Conservation (phyloP, 495 filamentous ascomycete species). For the Podospora fimiseda region DNA sequence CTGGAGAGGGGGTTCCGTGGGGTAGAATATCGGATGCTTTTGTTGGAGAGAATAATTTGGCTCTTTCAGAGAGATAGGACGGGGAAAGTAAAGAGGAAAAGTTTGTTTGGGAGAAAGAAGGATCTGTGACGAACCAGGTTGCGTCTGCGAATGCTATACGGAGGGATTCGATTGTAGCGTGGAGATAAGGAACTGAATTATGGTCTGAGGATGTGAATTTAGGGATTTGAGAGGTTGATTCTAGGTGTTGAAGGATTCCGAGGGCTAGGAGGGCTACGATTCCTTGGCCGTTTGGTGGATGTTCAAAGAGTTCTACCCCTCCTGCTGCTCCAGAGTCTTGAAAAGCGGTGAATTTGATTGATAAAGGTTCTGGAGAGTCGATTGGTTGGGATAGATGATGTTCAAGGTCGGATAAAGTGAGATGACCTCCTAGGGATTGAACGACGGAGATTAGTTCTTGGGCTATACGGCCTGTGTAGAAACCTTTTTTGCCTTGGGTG, state of each 20-base stretch:
- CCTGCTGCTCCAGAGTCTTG: slow-evolving; percentile 31
- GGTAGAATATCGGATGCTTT: slow-evolving; percentile 16
- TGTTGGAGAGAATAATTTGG: slow-evolving; percentile 31
- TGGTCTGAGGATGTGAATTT: slow-evolving; percentile 62
- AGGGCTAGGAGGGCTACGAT: slow-evolving; percentile 92
- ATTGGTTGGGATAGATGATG: slow-evolving; percentile 66
- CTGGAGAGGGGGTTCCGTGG: slow-evolving; percentile 53
- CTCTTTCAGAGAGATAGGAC: slow-evolving; percentile 36
- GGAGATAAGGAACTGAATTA: slow-evolving; percentile 68
- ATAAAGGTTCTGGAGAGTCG: slow-evolving; percentile 77
- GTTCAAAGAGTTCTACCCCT: slow-evolving; percentile 79
- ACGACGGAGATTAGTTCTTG: slow-evolving; percentile 72
- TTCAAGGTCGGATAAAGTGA: slow-evolving; percentile 73
- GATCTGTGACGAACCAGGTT: slow-evolving; percentile 83
- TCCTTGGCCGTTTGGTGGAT: slow-evolving; percentile 96
- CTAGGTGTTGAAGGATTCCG: slow-evolving; percentile 81
- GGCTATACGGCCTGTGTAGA: slow-evolving; percentile 81
- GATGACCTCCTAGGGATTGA: slow-evolving; percentile 65
- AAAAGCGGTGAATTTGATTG: slow-evolving; percentile 67
- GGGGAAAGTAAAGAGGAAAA: slow-evolving; percentile 52
- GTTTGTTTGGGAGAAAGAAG: slow-evolving; percentile 61
- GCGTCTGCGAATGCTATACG: slow-evolving; percentile 92
- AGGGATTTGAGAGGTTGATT: slow-evolving; percentile 63
- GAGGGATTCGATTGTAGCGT: slow-evolving; percentile 81
- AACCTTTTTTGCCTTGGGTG: slow-evolving; percentile 76